Evolutionary conservation across 225 moss, liverwort and hornwort genomes (phyloP), one percentile per base, ranked within the genome.

Genomic region (Bryoerythrophyllum caledonicum): DNA sequence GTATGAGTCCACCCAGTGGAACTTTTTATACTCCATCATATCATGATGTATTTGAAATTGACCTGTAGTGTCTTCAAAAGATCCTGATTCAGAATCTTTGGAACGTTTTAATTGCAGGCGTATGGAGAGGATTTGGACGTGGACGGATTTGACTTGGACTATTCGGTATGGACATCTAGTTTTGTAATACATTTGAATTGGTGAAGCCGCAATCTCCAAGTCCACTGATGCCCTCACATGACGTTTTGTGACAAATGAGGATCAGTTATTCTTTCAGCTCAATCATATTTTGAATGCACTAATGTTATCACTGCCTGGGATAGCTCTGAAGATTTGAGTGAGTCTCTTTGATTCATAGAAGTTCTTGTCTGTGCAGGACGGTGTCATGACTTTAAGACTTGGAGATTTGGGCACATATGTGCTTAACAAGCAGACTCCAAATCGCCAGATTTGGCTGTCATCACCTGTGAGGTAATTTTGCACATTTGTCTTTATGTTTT

Each of bases 381-480:
- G 99, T 81, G 99, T 99, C 30, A 77, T 95, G 80, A 95, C 93
- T 34, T 59, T 95, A 51, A 85, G 71, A 28, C 86, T 99, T 68
- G 99, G 99, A 75, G 78, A 74, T 58, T 67, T 83, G 40, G 99
- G 99, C 61, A 99, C 95, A n/a, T 99, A 99, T 64, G 99, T 99
- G 59, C 88, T 99, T 27, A 99, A 99, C 75, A 99, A 99, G 72
- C 99, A 99, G 82, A 91, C 99, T 54, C 99, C 95, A 34, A 99
- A 99, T 84, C 90, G 99, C 23, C 99, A 99, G 74, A 81, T 99
- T 61, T 99, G 99, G 95, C 76, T 99, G 51, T 99, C 99, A 40
- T 99, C 95, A 55, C 99, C 99, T 72, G 84, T 99, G 60, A 99
- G 97, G 94, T 99, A 60, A 53, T 21, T 65, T 10, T 59, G 43